Base-by-base conservation (phyloP, 2,329 filamentous ascomycete species). In the Xylaria sp. region DNA sequence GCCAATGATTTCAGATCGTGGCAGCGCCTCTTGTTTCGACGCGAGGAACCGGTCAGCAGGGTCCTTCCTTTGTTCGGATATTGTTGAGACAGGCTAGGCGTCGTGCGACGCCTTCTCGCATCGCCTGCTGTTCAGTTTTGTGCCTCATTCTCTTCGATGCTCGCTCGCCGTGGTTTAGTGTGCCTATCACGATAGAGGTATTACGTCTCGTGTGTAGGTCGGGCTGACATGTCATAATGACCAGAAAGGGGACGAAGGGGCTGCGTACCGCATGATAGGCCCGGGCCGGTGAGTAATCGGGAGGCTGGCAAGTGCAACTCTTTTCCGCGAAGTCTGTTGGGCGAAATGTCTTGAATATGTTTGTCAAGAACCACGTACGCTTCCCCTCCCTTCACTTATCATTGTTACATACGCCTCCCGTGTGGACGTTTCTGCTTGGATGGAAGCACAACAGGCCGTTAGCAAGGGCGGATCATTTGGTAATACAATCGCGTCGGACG, bases 91-190 rank as follows among this genome's bases (percentile, higher is more conserved):
- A 27, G 25, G 29, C 15, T 9, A 15, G 36, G 44, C 44, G 45
- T 56, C 55, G 61, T 53, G 31, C 47, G 15, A 64, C 55, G 17
- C 44, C 31, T 39, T 60, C 17, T 36, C 38, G 27, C 55, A 15
- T 59, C 36, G 17, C 22, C 33, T 33, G 4, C 31, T 25, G 13
- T 29, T 33, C 9, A 15, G 49, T 39, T 17, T 45, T 3, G 20
- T 45, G n/a, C 9, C 36, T 38, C 36, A 29, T 51, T 22, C 13
- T 25, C 54, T 27, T 33, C 15, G 54, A 11, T 36, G 38, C 20
- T 17, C 5, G n/a, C 13, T 64, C 29, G 22, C 29, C 36, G 29
- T 25, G 61, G 13, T 39, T 20, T 29, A 49, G 36, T 17, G 31
- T 49, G 53, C 53, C 25, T 15, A 44, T 53, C 13, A 20, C 27